A percentile compares a stretch with the other conserved stretches of the same genome.
These are phyloP conservation scores for Quercus parvula DNA, from an alignment of 306 rosid genomes.

Conservation along the genomic window DNA sequence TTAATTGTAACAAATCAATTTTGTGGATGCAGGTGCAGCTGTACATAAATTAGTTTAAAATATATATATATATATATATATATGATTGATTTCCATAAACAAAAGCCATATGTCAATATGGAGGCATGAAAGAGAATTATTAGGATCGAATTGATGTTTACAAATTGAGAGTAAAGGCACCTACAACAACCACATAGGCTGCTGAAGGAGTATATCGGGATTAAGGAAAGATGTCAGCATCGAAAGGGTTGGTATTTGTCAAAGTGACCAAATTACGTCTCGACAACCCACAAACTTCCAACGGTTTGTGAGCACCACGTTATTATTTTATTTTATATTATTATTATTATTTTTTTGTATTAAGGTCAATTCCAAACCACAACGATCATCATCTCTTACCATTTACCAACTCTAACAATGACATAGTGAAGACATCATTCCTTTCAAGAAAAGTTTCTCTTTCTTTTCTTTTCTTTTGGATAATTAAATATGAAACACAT, in stretches of 20 bases:
- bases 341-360: too few species aligned
- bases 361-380: not conserved
- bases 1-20: too few species aligned
- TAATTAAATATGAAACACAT: too few species aligned
- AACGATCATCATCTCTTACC: not conserved
- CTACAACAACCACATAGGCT: not conserved
- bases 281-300: slow-evolving; percentile 23
- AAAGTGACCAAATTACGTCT: slow-evolving; percentile 12
- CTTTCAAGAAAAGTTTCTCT: not conserved
- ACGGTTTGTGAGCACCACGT: too few species aligned
- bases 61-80: too few species aligned
- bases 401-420: slow-evolving; percentile 14
- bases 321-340: too few species aligned
- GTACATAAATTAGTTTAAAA: too few species aligned
- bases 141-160: not conserved
- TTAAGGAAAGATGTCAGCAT: slow-evolving; percentile 21
- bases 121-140: not conserved
- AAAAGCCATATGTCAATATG: too few species aligned
- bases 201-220: not conserved
- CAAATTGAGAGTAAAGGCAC: not conserved
- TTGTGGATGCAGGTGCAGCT: too few species aligned
- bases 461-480: too few species aligned
- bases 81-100: too few species aligned
- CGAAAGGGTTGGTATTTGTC: slow-evolving; percentile 11
- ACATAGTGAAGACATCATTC: slow-evolving; percentile 11